Evolutionary conservation across 2,329 filamentous ascomycete species (phyloP).

Genomic region (Pleoardoris graminearum): DNA sequence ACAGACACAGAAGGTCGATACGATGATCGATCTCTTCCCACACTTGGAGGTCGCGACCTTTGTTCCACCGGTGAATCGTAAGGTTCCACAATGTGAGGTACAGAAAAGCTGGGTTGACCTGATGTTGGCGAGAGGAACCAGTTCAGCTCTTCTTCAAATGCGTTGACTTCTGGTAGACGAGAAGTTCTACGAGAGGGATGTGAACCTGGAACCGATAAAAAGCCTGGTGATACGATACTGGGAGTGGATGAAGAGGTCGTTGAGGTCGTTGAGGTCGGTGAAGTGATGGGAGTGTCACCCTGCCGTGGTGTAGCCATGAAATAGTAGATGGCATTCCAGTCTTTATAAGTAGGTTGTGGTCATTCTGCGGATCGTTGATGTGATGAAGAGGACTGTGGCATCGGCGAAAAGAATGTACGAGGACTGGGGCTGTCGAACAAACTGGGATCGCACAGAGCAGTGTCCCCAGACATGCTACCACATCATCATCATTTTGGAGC

Average conservation of each 20-base stretch:
- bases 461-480: slow-evolving; percentile 7
- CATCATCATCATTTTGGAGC: slow-evolving; percentile 22
- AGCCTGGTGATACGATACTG: slow-evolving; percentile 17
- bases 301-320: slow-evolving; percentile 18
- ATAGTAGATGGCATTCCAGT: not conserved
- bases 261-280: slow-evolving; percentile 13
- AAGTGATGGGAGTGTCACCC: slow-evolving; percentile 10
- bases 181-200: not conserved
- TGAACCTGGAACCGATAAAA: slow-evolving; percentile 22
- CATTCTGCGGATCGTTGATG: no score
- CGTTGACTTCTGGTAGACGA: slow-evolving; percentile 7
- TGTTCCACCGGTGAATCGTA: not conserved
- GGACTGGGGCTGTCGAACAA: slow-evolving; percentile 4
- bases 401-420: slow-evolving; percentile 5
- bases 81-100: slow-evolving; percentile 13
- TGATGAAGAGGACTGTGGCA: not conserved
- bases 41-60: not conserved
- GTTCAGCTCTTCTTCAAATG: slow-evolving; percentile 8
- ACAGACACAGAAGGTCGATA: slow-evolving; percentile 24
- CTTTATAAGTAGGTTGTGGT: slow-evolving; percentile 23
- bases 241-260: slow-evolving; percentile 10
- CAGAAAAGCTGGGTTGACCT: slow-evolving; percentile 1
- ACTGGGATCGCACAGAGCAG: slow-evolving; percentile 5
- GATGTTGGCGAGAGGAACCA: not conserved
- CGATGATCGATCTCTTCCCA: slow-evolving; percentile 1